Conservation (phyloP, 495 filamentous ascomycete species). For the Hyaloscypha hepaticicola region DNA sequence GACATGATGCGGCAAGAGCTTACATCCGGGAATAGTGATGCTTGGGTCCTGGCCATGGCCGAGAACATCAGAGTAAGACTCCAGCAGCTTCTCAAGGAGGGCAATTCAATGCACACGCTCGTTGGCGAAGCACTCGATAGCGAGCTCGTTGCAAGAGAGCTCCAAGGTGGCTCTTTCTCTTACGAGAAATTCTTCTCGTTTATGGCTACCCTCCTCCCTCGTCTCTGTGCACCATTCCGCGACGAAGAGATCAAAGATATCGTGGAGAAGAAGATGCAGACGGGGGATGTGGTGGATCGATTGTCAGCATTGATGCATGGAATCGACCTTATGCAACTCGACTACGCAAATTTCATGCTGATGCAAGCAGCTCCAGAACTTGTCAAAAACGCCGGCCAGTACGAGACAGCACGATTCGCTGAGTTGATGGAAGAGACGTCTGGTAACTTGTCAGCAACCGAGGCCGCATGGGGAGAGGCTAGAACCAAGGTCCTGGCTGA, state of each 20-base stretch:
- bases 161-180: slow-evolving; percentile 79
- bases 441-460: slow-evolving; percentile 60
- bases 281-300: slow-evolving; percentile 80
- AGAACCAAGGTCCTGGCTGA: slow-evolving; percentile 69
- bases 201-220: slow-evolving; percentile 85
- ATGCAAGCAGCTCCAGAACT: slow-evolving; percentile 77
- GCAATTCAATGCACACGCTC: slow-evolving; percentile 76
- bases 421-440: slow-evolving; percentile 61
- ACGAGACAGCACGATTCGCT: slow-evolving; percentile 78
- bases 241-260: slow-evolving; percentile 82
- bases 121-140: slow-evolving; percentile 86
- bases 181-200: slow-evolving; percentile 92
- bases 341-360: slow-evolving; percentile 93
- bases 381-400: slow-evolving; percentile 74
- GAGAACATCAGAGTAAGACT: slow-evolving; percentile 82
- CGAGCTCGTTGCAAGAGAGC: slow-evolving; percentile 72
- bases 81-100: slow-evolving; percentile 73
- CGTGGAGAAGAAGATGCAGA: slow-evolving; percentile 61
- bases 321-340: slow-evolving; percentile 88
- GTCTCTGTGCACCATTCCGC: slow-evolving; percentile 87
- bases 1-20: slow-evolving; percentile 74
- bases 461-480: slow-evolving; percentile 70
- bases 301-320: slow-evolving; percentile 80
- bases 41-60: slow-evolving; percentile 81
- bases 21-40: slow-evolving; percentile 64